These are phyloP conservation scores for Picea abies DNA, from an alignment of 83 land plant genomes.

Conservation along the genomic window DNA sequence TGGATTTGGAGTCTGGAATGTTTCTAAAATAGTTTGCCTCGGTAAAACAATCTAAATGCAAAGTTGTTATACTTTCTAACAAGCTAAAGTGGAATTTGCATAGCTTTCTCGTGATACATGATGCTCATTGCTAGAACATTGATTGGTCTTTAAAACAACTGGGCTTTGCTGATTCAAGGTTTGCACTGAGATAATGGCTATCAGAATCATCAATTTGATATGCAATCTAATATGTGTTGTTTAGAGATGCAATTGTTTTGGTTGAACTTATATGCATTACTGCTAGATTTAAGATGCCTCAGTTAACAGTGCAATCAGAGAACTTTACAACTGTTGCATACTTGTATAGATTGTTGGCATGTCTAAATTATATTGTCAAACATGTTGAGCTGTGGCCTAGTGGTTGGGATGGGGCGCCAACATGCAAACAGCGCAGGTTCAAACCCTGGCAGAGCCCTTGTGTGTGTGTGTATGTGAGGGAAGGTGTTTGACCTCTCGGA, in stretches of 20 bases:
- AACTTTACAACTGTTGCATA: background rate
- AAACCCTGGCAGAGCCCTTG: too few relatives aligned
- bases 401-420: too few relatives aligned
- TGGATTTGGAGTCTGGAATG: background rate
- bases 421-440: too few relatives aligned
- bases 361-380: too few relatives aligned
- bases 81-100: background rate
- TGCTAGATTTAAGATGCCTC: too few relatives aligned
- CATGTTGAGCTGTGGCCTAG: too few relatives aligned
- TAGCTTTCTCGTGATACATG: background rate
- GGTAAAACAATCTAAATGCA: background rate
- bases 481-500: too few relatives aligned
- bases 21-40: background rate
- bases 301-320: background rate
- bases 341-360: too few relatives aligned
- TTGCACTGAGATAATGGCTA: too few relatives aligned
- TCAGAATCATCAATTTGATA: background rate
- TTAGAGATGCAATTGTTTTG: background rate
- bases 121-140: background rate
- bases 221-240: background rate
- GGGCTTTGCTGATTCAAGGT: too few relatives aligned
- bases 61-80: background rate
- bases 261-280: background rate
- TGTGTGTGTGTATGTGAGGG: too few relatives aligned
- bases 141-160: too few relatives aligned